Evolutionary conservation across 1,284 basidiomycete species (phyloP).

Genomic region (Cystobasidium sp.): DNA sequence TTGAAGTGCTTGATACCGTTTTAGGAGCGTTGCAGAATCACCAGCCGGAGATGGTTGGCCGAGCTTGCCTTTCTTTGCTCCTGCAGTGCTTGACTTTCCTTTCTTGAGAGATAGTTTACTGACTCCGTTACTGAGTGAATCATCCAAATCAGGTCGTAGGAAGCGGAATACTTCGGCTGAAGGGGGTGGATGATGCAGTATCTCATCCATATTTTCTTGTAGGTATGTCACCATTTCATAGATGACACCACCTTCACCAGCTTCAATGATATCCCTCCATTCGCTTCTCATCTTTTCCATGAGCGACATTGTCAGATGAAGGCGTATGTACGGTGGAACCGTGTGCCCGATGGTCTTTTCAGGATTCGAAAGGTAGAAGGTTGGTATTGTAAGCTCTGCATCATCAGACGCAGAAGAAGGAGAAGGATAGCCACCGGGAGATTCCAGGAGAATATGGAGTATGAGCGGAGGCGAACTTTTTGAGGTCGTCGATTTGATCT

Average conservation of each 20-base stretch:
- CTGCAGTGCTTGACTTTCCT: not conserved
- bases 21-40: constrained; percentile 44
- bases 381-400: constrained; percentile 13
- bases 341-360: not conserved
- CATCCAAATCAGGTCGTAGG: constrained; percentile 46
- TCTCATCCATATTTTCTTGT: constrained; percentile 59
- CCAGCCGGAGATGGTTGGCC: constrained; percentile 62
- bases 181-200: constrained; percentile 55
- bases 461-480: constrained; percentile 68
- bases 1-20: constrained; percentile 18
- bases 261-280: constrained; percentile 64
- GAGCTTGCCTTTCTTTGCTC: not conserved
- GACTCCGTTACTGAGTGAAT: not conserved
- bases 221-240: constrained; percentile 75
- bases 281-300: constrained; percentile 54
- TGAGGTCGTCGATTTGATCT: constrained; percentile 49
- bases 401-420: constrained; percentile 48
- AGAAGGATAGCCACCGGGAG: constrained; percentile 64
- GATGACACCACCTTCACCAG: constrained; percentile 72
- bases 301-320: constrained; percentile 73
- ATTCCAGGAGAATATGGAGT: constrained; percentile 60
- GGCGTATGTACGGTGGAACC: constrained; percentile 75
- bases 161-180: constrained; percentile 54
- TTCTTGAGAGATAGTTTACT: not conserved
- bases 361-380: constrained; percentile 22